Percentiles rank a stretch among this genome's conserved stretches.
phyloP scores from a whole-genome alignment of 371 early-diverging fungal genomes.

The Lichtheimia hyalospora region DNA sequence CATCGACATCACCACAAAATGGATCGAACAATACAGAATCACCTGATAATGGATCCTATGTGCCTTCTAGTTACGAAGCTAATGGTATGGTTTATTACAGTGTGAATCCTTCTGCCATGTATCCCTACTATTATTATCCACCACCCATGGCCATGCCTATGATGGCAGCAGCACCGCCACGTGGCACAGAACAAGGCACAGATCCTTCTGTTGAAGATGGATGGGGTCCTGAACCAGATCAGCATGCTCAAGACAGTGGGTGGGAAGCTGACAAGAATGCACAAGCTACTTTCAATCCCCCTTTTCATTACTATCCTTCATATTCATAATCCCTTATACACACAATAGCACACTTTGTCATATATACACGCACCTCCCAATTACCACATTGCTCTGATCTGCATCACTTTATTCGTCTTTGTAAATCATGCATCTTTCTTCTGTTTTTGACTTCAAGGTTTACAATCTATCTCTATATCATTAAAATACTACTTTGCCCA shows the following conservation, averaged over 20 bases:
- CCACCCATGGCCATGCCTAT: constrained; percentile 13
- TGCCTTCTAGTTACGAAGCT: constrained; percentile 31
- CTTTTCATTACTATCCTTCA: constrained; percentile 7
- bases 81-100: constrained; percentile 45
- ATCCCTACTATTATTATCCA: constrained; percentile 24
- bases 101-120: constrained; percentile 30
- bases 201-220: constrained; percentile 5
- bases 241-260: neutral
- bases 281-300: neutral
- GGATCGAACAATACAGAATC: neutral
- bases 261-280: constrained; percentile 2
- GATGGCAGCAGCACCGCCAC: constrained; percentile 3
- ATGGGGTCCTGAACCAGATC: constrained; percentile 15
- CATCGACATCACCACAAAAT: constrained; percentile 1
- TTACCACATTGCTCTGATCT: too few relatives aligned
- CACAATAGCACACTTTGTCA: neutral
- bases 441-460: too few relatives aligned
- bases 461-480: too few relatives aligned
- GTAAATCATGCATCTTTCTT: too few relatives aligned
- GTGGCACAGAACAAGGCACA: neutral
- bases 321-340: neutral
- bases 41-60: too few relatives aligned
- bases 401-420: too few relatives aligned
- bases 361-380: too few relatives aligned
- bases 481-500: too few relatives aligned